A percentile compares a stretch with the other conserved stretches of the same genome.
Evolutionary conservation across 352 stramenopile genomes (phyloP).

Genomic region (Peronospora tabacina): DNA sequence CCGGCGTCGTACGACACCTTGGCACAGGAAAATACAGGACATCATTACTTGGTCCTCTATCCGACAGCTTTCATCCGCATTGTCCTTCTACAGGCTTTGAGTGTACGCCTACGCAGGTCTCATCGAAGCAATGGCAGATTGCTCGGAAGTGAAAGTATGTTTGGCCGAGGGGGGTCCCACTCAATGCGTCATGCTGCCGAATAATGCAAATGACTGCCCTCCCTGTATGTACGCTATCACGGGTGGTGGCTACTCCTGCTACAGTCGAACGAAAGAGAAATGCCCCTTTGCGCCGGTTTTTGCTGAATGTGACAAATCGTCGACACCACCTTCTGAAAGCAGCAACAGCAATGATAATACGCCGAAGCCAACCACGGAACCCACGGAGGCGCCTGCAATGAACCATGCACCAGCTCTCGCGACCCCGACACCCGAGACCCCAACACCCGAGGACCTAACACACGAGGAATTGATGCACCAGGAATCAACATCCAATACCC

Average conservation of each 20-base stretch:
- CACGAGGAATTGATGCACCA: no score
- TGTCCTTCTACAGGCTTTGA: conserved; percentile 2
- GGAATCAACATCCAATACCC: no score
- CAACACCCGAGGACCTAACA: not conserved
- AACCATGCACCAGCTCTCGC: not conserved
- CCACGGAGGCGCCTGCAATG: conserved; percentile 1
- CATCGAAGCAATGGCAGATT: conserved; percentile 20
- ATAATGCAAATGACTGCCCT: conserved; percentile 26
- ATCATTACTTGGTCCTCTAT: not conserved
- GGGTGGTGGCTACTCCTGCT: conserved; percentile 60
- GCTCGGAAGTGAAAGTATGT: conserved; percentile 37
- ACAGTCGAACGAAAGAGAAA: conserved; percentile 23
- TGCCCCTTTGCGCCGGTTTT: conserved; percentile 23
- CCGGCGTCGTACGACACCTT: not conserved
- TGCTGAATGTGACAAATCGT: conserved; percentile 23
- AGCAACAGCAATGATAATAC: conserved; percentile 4
- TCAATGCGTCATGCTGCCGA: conserved; percentile 21
- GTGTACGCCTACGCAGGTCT: conserved; percentile 22
- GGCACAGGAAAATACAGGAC: conserved; percentile 5
- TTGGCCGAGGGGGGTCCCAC: conserved; percentile 51
- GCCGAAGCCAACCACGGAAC: conserved; percentile 2
- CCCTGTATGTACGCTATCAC: conserved; percentile 61
- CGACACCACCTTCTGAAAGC: conserved; percentile 6
- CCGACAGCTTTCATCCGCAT: conserved; percentile 5
- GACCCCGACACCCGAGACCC: not conserved